Base-by-base conservation (phyloP, 208 protist genomes). In the Trypanosoma congolense region DNA sequence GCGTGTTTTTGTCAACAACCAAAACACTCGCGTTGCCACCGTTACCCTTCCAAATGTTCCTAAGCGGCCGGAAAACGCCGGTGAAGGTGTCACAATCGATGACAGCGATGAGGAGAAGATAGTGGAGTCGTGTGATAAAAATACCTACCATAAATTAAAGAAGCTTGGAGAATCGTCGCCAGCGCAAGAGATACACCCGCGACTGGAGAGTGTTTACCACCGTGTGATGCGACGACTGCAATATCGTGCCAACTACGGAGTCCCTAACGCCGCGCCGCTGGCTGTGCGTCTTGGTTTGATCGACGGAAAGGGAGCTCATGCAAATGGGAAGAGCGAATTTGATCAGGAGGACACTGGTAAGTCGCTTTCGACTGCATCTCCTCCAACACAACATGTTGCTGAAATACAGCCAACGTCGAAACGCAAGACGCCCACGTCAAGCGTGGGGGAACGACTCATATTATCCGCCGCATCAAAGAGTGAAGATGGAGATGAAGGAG, bases 181-280 rank as follows among this genome's bases (percentile, higher is more conserved):
- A 31, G 58, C 49, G 24, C 65, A 66, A 4, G 67, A 72, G 0
- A 44, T 92, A 12, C 80, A 90, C 50, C 69, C 74, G 1, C 88
- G 90, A 21, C 54, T 93, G 53, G 73, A 92, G 28, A 54, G 60
- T 22, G 66, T 90, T n/a, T 95, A 87, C 68, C 63, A 71, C 3
- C 82, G 83, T 33, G 84, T 95, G 33, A 95, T 90, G 84, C 80
- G 82, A 0, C 77, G 71, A 9, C 65, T 95, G 65, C 88, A 95
- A 71, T 58, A 73, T 36, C 44, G 82, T 40, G 46, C 85, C 40
- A 92, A 95, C 68, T 95, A 95, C 57, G 76, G 82, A 6, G 84
- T 89, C 31, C 43, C 83, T 5, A 56, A 53, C 2, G 65, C 58
- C 35, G 58, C 68, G 0, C 49, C 81, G 1, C 68, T 94, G 9